Evolutionary conservation across 331 rosid species (phyloP).

Genomic region (Acacia concinna): DNA sequence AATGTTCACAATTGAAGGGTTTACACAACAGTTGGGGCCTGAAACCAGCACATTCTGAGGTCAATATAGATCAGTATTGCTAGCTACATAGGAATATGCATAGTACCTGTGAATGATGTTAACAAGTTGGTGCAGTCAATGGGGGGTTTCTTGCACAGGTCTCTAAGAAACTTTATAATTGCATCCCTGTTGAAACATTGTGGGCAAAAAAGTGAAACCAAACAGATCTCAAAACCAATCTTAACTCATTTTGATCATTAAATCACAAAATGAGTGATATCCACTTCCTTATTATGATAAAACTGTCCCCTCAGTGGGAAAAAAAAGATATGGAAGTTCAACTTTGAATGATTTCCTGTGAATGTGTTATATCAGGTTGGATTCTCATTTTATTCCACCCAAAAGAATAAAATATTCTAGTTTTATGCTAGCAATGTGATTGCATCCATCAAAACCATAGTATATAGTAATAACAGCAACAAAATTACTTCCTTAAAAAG

Average conservation of each 20-base stretch:
- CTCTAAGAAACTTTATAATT: constrained; percentile 53
- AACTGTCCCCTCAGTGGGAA: neutral
- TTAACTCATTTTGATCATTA: too few relatives aligned
- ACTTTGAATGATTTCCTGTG: neutral
- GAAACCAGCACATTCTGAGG: constrained; percentile 7
- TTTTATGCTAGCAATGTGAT: neutral
- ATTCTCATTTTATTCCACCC: constrained; percentile 18
- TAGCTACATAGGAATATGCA: neutral
- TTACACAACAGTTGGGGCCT: constrained; percentile 90
- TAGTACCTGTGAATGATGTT: constrained; percentile 71
- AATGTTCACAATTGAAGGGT: constrained; percentile 54
- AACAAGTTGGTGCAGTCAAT: constrained; percentile 81
- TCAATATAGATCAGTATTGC: neutral
- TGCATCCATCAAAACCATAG: constrained; percentile 18
- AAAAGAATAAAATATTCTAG: neutral
- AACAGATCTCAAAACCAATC: constrained; percentile 2
- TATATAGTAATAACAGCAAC: neutral
- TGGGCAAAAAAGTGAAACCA: constrained; percentile 19
- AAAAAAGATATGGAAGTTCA: neutral
- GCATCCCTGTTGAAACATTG: constrained; percentile 41
- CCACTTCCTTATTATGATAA: too few relatives aligned
- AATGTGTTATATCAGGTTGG: neutral
- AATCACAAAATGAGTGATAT: too few relatives aligned
- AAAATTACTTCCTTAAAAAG: neutral
- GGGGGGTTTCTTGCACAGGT: constrained; percentile 55